These are phyloP conservation scores for Sesbania bispinosa DNA, from an alignment of 306 rosid genomes.

Conservation along the genomic window DNA sequence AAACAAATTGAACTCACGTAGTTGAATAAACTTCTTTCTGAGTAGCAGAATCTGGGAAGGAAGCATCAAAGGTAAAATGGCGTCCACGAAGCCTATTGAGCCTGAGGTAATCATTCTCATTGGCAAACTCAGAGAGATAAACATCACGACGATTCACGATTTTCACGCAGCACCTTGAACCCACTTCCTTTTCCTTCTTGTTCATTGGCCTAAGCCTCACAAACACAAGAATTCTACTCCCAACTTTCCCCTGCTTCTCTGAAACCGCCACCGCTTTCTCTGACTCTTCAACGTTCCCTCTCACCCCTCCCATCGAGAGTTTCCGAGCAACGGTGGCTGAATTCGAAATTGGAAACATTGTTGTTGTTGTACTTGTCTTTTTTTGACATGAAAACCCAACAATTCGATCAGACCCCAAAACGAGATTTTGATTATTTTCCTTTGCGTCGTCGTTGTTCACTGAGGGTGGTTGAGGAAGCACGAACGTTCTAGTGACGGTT, in stretches of 20 bases:
- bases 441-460: constrained; percentile 32
- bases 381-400: constrained; percentile 60
- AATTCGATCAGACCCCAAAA: constrained; percentile 47
- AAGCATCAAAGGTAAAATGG: constrained; percentile 74
- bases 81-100: constrained; percentile 83
- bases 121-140: constrained; percentile 74
- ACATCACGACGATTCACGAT: constrained; percentile 73
- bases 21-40: constrained; percentile 86
- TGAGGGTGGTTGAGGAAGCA: constrained; percentile 50
- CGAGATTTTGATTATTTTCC: constrained; percentile 49
- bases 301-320: constrained; percentile 66
- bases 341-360: neutral
- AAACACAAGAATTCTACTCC: constrained; percentile 71
- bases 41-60: constrained; percentile 64
- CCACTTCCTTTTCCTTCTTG: constrained; percentile 73
- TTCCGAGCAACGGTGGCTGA: constrained; percentile 56
- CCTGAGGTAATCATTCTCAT: constrained; percentile 76
- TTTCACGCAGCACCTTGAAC: constrained; percentile 71
- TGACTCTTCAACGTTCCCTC: constrained; percentile 8
- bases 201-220: constrained; percentile 94
- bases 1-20: constrained; percentile 57
- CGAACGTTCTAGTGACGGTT: constrained; percentile 60
- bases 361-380: constrained; percentile 14
- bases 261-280: too few species aligned
- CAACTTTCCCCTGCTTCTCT: constrained; percentile 12